phyloP scores from a whole-genome alignment of 495 filamentous ascomycete species.

The Opeltia flavorubescens region DNA sequence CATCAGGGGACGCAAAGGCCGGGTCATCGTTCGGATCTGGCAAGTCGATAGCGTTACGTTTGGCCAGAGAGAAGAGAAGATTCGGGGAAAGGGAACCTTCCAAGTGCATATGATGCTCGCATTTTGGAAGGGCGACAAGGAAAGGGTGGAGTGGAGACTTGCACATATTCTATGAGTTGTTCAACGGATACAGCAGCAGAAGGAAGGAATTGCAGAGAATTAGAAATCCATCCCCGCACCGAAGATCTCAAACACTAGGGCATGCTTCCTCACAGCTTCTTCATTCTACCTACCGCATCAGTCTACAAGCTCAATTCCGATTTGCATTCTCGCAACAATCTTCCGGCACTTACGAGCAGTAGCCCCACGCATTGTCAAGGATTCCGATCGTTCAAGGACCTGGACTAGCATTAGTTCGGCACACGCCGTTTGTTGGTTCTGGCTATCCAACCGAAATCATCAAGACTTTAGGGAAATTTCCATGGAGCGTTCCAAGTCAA shows the following conservation, averaged over 20 bases:
- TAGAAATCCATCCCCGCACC: no score
- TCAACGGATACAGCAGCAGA: no score
- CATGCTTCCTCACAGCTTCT: no score
- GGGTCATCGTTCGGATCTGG: conserved; percentile 35
- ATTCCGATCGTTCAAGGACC: neutral
- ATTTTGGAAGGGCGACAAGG: conserved; percentile 56
- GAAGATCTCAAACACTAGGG: no score
- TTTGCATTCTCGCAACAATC: no score
- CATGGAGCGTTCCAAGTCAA: no score
- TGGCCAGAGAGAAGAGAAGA: conserved; percentile 54
- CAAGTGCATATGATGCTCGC: conserved; percentile 68
- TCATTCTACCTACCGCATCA: no score
- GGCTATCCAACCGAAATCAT: no score
- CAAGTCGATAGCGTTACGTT: conserved; percentile 45
- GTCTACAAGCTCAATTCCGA: no score
- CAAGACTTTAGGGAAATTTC: no score
- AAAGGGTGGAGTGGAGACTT: conserved; percentile 41
- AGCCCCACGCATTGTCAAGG: neutral
- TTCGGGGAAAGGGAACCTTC: conserved; percentile 55
- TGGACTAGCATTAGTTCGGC: neutral
- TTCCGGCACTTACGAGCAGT: no score
- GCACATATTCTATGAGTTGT: conserved; percentile 37
- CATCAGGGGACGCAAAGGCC: conserved; percentile 42
- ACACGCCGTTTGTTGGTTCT: neutral
- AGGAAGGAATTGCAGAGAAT: no score